phyloP scores from a whole-genome alignment of 768 basidiomycete species.

The Xerocomus brunneocitrinus region DNA sequence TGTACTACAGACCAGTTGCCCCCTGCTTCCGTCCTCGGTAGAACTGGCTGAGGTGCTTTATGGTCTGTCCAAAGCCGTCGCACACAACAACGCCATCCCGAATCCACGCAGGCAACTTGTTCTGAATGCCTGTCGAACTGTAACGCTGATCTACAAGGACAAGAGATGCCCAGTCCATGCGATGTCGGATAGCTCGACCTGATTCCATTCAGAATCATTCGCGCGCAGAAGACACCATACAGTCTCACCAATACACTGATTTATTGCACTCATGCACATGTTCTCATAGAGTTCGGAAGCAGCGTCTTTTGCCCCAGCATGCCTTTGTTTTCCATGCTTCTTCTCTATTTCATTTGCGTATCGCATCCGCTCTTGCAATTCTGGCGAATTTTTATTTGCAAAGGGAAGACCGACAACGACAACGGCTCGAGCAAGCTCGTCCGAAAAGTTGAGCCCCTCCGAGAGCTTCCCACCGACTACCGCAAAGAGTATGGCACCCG shows the following conservation, averaged over 20 bases:
- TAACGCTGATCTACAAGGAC: slow-evolving; percentile 87
- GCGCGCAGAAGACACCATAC: neutral
- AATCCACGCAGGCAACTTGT: slow-evolving; percentile 92
- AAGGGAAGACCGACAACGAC: slow-evolving; percentile 89
- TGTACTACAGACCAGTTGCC: slow-evolving; percentile 2
- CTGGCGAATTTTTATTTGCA: slow-evolving; percentile 85
- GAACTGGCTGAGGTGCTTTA: slow-evolving; percentile 65
- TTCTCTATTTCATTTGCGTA: slow-evolving; percentile 69
- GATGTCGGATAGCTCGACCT: slow-evolving; percentile 94
- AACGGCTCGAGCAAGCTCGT: slow-evolving; percentile 80
- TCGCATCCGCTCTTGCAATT: slow-evolving; percentile 86
- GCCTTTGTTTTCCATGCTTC: slow-evolving; percentile 34
- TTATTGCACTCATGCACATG: slow-evolving; percentile 91
- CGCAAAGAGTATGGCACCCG: slow-evolving; percentile 83
- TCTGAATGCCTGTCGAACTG: slow-evolving; percentile 55
- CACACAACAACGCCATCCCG: slow-evolving; percentile 53
- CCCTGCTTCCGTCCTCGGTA: slow-evolving; percentile 51
- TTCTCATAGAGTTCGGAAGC: slow-evolving; percentile 85
- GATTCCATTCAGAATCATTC: neutral
- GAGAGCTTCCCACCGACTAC: slow-evolving; percentile 98
- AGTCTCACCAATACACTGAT: slow-evolving; percentile 87
- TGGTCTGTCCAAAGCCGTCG: slow-evolving; percentile 65
- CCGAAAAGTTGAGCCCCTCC: slow-evolving; percentile 79
- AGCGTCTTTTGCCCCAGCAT: slow-evolving; percentile 52
- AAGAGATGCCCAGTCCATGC: slow-evolving; percentile 86